Evolutionary conservation across 2,329 filamentous ascomycete genomes (phyloP).

Genomic region (Biscogniauxia marginata): DNA sequence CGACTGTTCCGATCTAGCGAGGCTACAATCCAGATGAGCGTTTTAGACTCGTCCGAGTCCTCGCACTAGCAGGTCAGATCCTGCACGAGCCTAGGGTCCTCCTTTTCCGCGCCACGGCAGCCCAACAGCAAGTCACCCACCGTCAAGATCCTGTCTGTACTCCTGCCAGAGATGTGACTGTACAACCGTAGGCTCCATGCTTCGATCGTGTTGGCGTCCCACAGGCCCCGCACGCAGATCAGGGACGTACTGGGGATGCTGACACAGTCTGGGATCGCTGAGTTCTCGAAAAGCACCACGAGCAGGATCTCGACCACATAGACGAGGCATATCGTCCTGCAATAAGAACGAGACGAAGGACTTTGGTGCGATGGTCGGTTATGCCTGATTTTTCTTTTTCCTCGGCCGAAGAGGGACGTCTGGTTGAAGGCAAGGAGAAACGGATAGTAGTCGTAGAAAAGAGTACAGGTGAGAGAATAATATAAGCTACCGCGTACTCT

Average conservation of each 20-base stretch:
- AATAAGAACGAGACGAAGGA: no score
- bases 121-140: slow-evolving; percentile 11
- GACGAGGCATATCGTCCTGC: slow-evolving; percentile 14
- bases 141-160: background rate
- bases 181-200: slow-evolving; percentile 17
- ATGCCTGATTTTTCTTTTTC: no score
- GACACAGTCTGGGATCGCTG: background rate
- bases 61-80: slow-evolving; percentile 28
- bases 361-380: no score
- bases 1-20: no score
- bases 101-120: background rate
- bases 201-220: slow-evolving; percentile 22
- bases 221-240: slow-evolving; percentile 17
- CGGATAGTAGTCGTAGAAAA: no score
- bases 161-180: slow-evolving; percentile 4
- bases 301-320: slow-evolving; percentile 18
- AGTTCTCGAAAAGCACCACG: slow-evolving; percentile 11
- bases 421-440: no score
- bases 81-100: slow-evolving; percentile 2
- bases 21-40: slow-evolving; percentile 30
- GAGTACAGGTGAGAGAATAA: no score
- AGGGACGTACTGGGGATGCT: slow-evolving; percentile 12
- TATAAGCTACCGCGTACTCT: no score
- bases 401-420: no score
- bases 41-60: slow-evolving; percentile 26